Base-by-base conservation (phyloP, 2,329 filamentous ascomycete genomes). In the Arthrinium phaeospermum region DNA sequence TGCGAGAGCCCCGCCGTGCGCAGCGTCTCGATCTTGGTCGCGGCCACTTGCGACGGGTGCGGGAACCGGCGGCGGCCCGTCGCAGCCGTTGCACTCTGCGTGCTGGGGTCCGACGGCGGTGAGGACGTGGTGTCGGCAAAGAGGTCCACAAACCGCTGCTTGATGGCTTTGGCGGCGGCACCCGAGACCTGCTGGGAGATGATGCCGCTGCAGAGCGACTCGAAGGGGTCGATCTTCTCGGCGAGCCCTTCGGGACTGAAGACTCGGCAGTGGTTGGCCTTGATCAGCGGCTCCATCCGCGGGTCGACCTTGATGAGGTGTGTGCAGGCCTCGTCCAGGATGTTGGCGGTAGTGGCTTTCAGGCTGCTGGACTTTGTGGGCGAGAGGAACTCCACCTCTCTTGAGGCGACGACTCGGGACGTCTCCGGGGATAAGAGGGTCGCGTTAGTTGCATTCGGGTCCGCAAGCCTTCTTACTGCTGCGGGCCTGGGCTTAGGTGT, bases 161-260 rank as follows among this genome's bases (percentile, higher is more conserved):
- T 95, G 83, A 99, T 98, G 7, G 93, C 93, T 76, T 90, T 92
- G 16, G 96, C 96, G 0, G 96, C 96, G 7, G 95, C 94, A 24
- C 96, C 95, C 0, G 95, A 98, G 27, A 99, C 96, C 84, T 99
- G 96, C 83, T 98, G 96, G 70, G 94, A 95, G 77, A 98, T 97
- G 79, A 99, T 98, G 70, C 95, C 93, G 81, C 92, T 95, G 51
- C 90, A 89, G 46, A 99, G 87, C 72, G 90, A 91, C 77, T 93
- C 92, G 79, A 98, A 99, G 0, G 96, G 96, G 82, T 98, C 94
- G 73, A 98, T 90, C 75, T 90, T 87, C 82, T 98, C 94, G 41
- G 92, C 90, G n/a, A 98, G 84, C 0, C 95, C 94, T 74, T 93
- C 91, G 0, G 94, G 89, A 1, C 91, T 93, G 83, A 98, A 98